Conservation (phyloP, 2,329 filamentous ascomycete genomes). For the Trichophyton rubrum region DNA sequence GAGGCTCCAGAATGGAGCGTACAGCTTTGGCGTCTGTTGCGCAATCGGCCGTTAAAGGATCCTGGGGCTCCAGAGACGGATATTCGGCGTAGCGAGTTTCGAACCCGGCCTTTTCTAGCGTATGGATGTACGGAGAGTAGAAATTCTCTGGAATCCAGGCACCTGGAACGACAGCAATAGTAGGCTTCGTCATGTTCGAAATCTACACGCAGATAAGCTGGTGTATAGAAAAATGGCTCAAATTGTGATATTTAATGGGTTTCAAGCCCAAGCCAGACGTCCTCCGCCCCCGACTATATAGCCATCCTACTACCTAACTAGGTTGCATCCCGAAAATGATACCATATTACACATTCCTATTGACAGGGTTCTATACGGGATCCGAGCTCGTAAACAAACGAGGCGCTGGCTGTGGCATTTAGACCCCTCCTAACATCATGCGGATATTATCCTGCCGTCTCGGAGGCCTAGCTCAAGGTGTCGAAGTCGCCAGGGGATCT, state of each 20-base stretch:
- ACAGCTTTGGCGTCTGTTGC: constrained; percentile 19
- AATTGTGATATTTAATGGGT: not conserved
- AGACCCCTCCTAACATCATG: not conserved
- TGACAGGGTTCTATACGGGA: not conserved
- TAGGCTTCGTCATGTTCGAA: constrained; percentile 18
- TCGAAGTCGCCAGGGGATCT: not conserved
- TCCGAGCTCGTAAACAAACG: not conserved
- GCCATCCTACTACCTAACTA: not conserved
- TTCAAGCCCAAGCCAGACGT: not conserved
- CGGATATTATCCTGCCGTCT: not conserved
- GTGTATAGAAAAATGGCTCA: not conserved
- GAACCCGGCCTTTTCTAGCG: constrained; percentile 25
- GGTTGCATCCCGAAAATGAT: not conserved
- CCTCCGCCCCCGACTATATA: not conserved
- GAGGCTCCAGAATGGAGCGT: constrained; percentile 17
- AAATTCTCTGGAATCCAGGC: constrained; percentile 22
- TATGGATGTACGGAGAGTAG: constrained; percentile 17
- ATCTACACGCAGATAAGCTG: not conserved
- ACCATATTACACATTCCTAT: not conserved
- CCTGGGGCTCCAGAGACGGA: constrained; percentile 9
- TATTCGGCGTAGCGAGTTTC: constrained; percentile 8
- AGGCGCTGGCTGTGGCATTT: constrained; percentile 1
- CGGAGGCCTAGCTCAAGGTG: not conserved
- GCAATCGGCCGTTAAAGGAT: constrained; percentile 13
- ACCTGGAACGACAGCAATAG: constrained; percentile 27